Evolutionary conservation across 805 yeast species (phyloP).

Genomic region (Schizosaccharomyces octosporus): DNA sequence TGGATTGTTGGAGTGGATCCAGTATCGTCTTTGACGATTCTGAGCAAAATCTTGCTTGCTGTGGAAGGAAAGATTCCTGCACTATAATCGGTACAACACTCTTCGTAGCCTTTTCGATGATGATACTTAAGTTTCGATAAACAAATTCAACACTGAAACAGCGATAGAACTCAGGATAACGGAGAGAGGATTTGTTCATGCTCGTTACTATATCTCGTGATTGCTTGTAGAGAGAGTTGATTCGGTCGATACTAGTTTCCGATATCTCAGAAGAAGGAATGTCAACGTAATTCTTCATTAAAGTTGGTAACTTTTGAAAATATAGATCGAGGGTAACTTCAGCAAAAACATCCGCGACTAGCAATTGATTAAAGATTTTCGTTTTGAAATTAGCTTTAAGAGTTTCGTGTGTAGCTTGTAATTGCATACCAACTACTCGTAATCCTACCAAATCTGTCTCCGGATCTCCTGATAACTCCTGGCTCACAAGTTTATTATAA

Average conservation of each 20-base stretch:
- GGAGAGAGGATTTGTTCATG: neutral
- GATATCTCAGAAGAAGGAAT: neutral
- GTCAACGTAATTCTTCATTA: too few species aligned
- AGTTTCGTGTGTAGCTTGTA: neutral
- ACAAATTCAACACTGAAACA: neutral
- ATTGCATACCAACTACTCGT: neutral
- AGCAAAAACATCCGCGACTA: neutral
- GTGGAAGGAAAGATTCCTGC: neutral
- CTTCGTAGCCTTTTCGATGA: neutral
- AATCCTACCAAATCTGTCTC: neutral
- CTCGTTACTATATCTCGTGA: neutral
- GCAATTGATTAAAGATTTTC: neutral
- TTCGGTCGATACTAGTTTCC: neutral
- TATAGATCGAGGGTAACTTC: neutral
- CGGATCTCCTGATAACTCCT: neutral
- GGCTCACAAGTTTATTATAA: neutral
- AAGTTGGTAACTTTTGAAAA: neutral
- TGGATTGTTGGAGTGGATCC: neutral
- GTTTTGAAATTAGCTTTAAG: neutral
- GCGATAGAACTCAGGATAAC: neutral
- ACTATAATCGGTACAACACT: neutral
- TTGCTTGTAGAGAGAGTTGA: neutral
- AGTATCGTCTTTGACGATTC: neutral
- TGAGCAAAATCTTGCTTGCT: neutral
- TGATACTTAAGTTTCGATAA: neutral